These are phyloP conservation scores for Fonsecaea monophora DNA, from an alignment of 2,329 filamentous ascomycete genomes.

Conservation along the genomic window DNA sequence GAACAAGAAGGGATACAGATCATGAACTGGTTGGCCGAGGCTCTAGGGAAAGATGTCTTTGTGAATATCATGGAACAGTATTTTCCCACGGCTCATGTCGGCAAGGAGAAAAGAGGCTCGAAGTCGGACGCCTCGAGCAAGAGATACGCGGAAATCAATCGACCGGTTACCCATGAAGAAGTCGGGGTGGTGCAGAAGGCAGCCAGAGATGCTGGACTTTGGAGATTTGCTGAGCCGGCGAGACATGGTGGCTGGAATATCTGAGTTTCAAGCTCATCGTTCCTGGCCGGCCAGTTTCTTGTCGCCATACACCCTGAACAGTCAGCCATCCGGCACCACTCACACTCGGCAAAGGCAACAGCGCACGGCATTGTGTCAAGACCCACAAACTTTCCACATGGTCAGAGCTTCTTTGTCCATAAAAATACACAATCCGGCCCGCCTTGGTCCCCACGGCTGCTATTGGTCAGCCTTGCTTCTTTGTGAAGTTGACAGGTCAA, in stretches of 20 bases:
- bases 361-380: not conserved
- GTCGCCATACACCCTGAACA: not conserved
- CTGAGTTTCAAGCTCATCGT: conserved; percentile 35
- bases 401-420: conserved; percentile 21
- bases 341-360: not conserved
- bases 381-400: not conserved
- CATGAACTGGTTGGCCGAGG: conserved; percentile 75
- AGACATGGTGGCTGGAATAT: conserved; percentile 63
- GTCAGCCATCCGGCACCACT: not conserved
- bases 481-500: conserved; percentile 8
- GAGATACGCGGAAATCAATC: conserved; percentile 79
- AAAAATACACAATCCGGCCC: not conserved
- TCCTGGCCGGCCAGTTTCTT: not conserved
- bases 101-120: conserved; percentile 63
- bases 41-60: conserved; percentile 77
- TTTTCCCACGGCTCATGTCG: conserved; percentile 79
- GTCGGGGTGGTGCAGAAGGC: conserved; percentile 70
- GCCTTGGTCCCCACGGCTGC: not conserved
- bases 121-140: conserved; percentile 54
- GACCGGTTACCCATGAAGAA: conserved; percentile 70
- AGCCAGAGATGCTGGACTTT: conserved; percentile 74
- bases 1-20: conserved; percentile 76
- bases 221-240: conserved; percentile 75
- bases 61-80: conserved; percentile 92
- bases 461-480: conserved; percentile 18